A percentile compares a stretch with the other conserved stretches of the same genome.
phyloP scores from a whole-genome alignment of 805 yeast species.

The Jamesozyma lodderae region DNA sequence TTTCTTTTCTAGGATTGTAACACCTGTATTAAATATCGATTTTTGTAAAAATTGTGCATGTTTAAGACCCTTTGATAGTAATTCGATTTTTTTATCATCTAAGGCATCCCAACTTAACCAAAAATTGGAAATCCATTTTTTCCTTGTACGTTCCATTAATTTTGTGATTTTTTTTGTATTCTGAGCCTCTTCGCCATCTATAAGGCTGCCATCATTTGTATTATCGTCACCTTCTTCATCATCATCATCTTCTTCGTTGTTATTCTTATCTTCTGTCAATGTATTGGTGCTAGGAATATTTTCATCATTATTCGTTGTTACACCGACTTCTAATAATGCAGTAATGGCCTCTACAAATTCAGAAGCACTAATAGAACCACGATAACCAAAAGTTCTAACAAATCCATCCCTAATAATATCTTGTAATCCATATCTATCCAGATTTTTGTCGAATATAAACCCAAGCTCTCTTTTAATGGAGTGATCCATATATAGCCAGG shows the following conservation, averaged over 20 bases:
- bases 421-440: slow-evolving; percentile 70
- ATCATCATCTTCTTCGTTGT: slow-evolving; percentile 18
- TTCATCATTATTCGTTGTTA: slow-evolving; percentile 14
- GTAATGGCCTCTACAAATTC: slow-evolving; percentile 86
- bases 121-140: slow-evolving; percentile 66
- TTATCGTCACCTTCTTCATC: slow-evolving; percentile 25
- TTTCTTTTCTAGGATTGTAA: slow-evolving; percentile 77
- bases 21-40: slow-evolving; percentile 78
- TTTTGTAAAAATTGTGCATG: slow-evolving; percentile 80
- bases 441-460: slow-evolving; percentile 55
- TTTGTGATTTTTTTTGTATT: slow-evolving; percentile 9
- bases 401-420: slow-evolving; percentile 82
- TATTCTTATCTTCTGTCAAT: slow-evolving; percentile 17
- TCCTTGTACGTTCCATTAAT: slow-evolving; percentile 38
- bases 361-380: slow-evolving; percentile 81
- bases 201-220: slow-evolving; percentile 22
- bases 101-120: slow-evolving; percentile 64
- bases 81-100: slow-evolving; percentile 34
- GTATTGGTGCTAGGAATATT: slow-evolving; percentile 16
- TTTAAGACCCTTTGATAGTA: slow-evolving; percentile 48
- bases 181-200: slow-evolving; percentile 19
- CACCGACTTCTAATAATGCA: slow-evolving; percentile 69
- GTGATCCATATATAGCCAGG: slow-evolving; percentile 86
- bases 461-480: slow-evolving; percentile 66
- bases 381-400: slow-evolving; percentile 74